A percentile compares a stretch with the other conserved stretches of the same genome.
Evolutionary conservation across 306 rosid genomes (phyloP).

Genomic region (Fragaria iinumae): DNA sequence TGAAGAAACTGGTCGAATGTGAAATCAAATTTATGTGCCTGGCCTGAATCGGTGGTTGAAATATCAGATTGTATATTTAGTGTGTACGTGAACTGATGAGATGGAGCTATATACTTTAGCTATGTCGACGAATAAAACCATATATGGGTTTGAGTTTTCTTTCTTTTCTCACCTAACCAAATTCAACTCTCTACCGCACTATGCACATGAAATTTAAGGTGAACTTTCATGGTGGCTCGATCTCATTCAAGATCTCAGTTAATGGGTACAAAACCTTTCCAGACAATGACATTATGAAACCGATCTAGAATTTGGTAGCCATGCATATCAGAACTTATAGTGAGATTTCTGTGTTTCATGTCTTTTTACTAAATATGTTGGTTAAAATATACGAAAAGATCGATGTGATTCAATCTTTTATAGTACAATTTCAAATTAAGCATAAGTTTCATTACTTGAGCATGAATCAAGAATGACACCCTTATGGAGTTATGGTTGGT

Average conservation of each 20-base stretch:
- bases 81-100: background rate
- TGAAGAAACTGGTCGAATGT: background rate
- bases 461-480: background rate
- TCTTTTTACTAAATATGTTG: background rate
- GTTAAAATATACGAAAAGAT: background rate
- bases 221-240: constrained; percentile 1
- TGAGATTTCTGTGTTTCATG: background rate
- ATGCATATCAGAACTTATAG: background rate
- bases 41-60: background rate
- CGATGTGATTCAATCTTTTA: background rate
- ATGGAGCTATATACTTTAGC: background rate
- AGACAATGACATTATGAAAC: background rate
- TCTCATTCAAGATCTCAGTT: background rate
- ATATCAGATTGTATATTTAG: background rate
- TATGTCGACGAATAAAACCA: background rate
- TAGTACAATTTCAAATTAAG: background rate
- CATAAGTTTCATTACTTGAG: background rate
- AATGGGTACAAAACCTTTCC: background rate
- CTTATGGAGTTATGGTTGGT: background rate
- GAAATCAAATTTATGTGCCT: background rate
- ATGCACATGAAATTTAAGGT: constrained; percentile 5
- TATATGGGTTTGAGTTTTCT: background rate
- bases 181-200: constrained; percentile 2
- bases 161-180: background rate
- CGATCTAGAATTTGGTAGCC: background rate